phyloP scores from a whole-genome alignment of 2,329 filamentous ascomycete species.

The Xylaria sp. region DNA sequence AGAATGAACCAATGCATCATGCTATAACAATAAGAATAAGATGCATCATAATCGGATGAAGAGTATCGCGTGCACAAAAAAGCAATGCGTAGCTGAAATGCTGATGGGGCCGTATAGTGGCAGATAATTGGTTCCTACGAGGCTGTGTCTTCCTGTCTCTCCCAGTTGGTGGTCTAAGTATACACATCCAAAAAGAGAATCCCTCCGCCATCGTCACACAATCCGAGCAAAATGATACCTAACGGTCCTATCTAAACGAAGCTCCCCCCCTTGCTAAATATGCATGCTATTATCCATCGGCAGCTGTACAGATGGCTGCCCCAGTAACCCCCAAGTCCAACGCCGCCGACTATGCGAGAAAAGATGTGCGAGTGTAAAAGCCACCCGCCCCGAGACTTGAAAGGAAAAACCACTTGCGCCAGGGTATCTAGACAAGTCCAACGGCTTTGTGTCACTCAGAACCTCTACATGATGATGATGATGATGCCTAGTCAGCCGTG shows the following conservation, averaged over 20 bases:
- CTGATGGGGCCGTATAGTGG: background rate
- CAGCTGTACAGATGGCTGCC: slow-evolving; percentile 7
- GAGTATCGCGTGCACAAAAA: too few relatives aligned
- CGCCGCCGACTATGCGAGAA: slow-evolving; percentile 21
- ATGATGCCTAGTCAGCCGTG: slow-evolving; percentile 24
- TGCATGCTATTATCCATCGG: slow-evolving; percentile 16
- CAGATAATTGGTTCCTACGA: background rate
- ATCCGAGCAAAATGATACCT: background rate
- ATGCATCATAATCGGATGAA: too few relatives aligned
- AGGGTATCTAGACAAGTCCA: slow-evolving; percentile 31
- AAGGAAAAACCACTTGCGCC: slow-evolving; percentile 22
- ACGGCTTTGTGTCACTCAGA: slow-evolving; percentile 24
- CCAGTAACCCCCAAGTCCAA: slow-evolving; percentile 17
- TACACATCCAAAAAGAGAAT: background rate
- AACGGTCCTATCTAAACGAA: slow-evolving; percentile 2
- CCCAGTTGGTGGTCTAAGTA: background rate
- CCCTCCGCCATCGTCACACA: background rate
- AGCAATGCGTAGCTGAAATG: too few relatives aligned
- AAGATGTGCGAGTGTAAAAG: slow-evolving; percentile 1
- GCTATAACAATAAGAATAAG: too few relatives aligned
- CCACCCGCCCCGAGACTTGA: slow-evolving; percentile 7
- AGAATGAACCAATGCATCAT: too few relatives aligned
- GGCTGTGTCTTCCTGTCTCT: background rate
- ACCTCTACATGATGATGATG: too few relatives aligned
- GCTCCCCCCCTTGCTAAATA: slow-evolving; percentile 13